Evolutionary conservation across 164 flowering plant genomes (phyloP), one percentile per base, ranked within the genome.

Genomic region (Nelumbo lutea): DNA sequence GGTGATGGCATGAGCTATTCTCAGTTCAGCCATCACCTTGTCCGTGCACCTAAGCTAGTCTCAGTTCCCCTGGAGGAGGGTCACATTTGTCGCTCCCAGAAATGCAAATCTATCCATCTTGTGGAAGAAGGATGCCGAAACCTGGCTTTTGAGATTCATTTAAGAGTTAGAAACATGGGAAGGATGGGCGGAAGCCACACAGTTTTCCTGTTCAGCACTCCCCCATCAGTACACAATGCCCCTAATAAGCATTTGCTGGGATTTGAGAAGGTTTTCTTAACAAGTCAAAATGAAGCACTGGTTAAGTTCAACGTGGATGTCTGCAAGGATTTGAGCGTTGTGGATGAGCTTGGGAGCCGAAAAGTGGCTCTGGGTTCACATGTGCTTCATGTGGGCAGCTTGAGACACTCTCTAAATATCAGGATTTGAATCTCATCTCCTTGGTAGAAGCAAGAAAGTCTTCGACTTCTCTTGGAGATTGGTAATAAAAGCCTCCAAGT

Each of bases 1-100:
- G 99, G 99, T 5, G 91, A 93, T 67, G 99, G 99, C 40, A 66
- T 89, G 48, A 90, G 99, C 81, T 96, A 87, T 82, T 67, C 95
- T 3, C 1, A 14, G 1, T 81, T 86, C 80, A 75, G 46, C 10
- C 96, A 96, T 75, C 72, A 78, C 43, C 83, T 95, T 13, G 84
- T 79, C 38, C 71, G 64, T 69, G 97, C 96, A 38, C 97, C 97
- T 0, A 73, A 81, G 67, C 68, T 60, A 41, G 84, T 92, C 43
- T 79, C 87, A 0, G 14, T 89, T 46, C 90, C 94, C 48, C 63
- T 95, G 50, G 93, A 80, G 56, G 86, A 84, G 57, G 78, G 70
- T n/a, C 97, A 96, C 48, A 68, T 47, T 8, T 96, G 99, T 52
- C 85, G 27, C 46, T 68, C 90, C 14, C 73, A 83, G 40, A 14